These are phyloP conservation scores for Fusarium denticulatum DNA, from an alignment of 2,329 filamentous ascomycete species.

Conservation along the genomic window DNA sequence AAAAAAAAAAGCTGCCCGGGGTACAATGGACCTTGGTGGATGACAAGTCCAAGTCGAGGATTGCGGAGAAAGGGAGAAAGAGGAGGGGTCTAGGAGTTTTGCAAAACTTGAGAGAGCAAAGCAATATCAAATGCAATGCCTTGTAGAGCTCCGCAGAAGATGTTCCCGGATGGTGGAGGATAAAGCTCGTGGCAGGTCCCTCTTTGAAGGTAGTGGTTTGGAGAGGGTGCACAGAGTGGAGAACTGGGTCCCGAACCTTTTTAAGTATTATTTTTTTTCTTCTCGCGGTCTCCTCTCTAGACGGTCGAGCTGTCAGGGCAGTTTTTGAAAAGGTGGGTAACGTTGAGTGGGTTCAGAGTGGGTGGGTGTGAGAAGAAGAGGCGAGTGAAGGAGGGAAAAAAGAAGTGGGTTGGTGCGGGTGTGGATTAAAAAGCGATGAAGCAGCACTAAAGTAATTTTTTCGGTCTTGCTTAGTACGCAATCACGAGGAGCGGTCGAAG, in stretches of 20 bases:
- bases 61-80: conserved; percentile 31
- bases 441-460: conserved; percentile 32
- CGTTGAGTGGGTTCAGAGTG: conserved; percentile 35
- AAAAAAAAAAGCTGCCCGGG: conserved; percentile 19
- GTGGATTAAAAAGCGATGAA: conserved; percentile 34
- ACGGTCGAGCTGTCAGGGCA: conserved; percentile 44
- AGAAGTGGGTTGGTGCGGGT: conserved; percentile 39
- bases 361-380: conserved; percentile 38
- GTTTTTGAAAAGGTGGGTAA: conserved; percentile 45
- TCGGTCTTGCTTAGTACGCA: conserved; percentile 32
- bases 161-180: conserved; percentile 52
- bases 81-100: conserved; percentile 24
- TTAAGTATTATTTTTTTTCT: conserved; percentile 48
- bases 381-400: conserved; percentile 39
- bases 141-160: conserved; percentile 44
- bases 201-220: conserved; percentile 56
- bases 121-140: conserved; percentile 41
- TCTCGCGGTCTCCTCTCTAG: conserved; percentile 26
- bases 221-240: conserved; percentile 58
- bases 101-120: conserved; percentile 35
- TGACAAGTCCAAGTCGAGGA: conserved; percentile 42
- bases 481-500: conserved; percentile 21
- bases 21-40: conserved; percentile 37
- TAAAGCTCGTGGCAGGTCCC: conserved; percentile 54
- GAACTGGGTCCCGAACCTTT: conserved; percentile 57